Evolutionary conservation across 2,329 filamentous ascomycete genomes (phyloP), one percentile per base, ranked within the genome.

Genomic region (Boeremia exigua): DNA sequence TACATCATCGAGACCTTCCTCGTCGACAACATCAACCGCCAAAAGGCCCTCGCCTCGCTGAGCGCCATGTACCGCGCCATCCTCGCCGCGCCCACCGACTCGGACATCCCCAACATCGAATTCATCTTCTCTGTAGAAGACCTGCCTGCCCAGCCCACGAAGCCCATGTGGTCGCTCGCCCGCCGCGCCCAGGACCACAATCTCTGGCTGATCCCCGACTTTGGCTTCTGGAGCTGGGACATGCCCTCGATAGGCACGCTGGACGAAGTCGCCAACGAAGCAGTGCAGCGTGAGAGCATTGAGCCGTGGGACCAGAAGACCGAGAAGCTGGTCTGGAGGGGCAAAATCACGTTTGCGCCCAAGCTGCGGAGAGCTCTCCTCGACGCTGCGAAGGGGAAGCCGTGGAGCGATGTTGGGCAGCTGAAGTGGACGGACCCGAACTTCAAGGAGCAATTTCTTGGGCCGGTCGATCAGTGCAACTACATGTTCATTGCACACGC

Each of bases 401-500:
- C 59, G 4, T 73, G 70, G 70, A 71, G 68, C 33, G 70, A 72
- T 27, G 70, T 73, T n/a, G 67, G 63, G 4, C 65, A 72, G 48
- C 60, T 73, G 43, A 60, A 58, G 47, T 72, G 70, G 69, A 59
- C 54, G 3, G 63, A 70, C 44, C 60, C 62, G 8, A 64, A 71
- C 27, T 71, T 70, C 59, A 69, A 70, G 55, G 62, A 70, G 38
- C 77, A 81, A 46, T 77, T 81, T 9, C 60, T 83, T 2, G 75
- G 77, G 1, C 82, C 84, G 43, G 77, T 81, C 37, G 81, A 84
- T 36, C 81, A 84, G 67, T 85, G 82, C 65, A 75, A 76, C 25
- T 85, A 83, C 63, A 81, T 80, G 75, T 85, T 82, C 60, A 75
- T 84, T 27, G 79, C 79, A 6, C 82, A 85, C 48, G 80, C 80